These are phyloP conservation scores for Ephemerocybe angulata DNA, from an alignment of 768 basidiomycete species.

Conservation along the genomic window DNA sequence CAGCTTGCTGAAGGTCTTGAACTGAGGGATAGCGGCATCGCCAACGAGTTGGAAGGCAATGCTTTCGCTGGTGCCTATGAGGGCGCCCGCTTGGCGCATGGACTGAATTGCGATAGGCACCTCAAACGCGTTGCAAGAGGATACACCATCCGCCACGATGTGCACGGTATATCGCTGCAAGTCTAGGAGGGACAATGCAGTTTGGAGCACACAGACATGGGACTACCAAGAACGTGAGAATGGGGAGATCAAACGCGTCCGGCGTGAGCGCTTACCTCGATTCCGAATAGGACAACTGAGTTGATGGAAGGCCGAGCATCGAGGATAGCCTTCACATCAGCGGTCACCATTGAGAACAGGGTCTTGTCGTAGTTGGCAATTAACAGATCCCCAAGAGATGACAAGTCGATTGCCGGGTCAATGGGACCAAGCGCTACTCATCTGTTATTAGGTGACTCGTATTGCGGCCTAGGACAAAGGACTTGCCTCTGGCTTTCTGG, in stretches of 20 bases:
- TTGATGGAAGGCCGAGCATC: constrained; percentile 42
- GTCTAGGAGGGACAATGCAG: constrained; percentile 62
- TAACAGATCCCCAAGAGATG: constrained; percentile 51
- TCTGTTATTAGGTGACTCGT: constrained; percentile 2
- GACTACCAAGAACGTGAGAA: constrained; percentile 44
- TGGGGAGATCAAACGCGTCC: not conserved
- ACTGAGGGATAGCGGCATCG: constrained; percentile 59
- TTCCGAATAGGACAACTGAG: constrained; percentile 77
- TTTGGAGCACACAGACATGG: constrained; percentile 88
- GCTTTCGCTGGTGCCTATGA: constrained; percentile 79
- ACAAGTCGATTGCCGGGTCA: constrained; percentile 55
- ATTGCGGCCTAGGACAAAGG: not conserved
- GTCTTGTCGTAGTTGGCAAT: constrained; percentile 71
- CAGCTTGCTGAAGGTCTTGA: constrained; percentile 67
- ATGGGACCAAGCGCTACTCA: constrained; percentile 63
- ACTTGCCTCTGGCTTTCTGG: constrained; percentile 75
- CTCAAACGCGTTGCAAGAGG: constrained; percentile 77
- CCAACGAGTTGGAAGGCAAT: constrained; percentile 70
- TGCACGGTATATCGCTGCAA: constrained; percentile 46
- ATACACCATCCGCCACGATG: constrained; percentile 81
- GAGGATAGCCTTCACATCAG: constrained; percentile 57
- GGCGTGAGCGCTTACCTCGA: constrained; percentile 57
- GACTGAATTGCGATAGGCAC: constrained; percentile 68
- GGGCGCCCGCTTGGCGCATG: constrained; percentile 70
- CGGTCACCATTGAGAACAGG: constrained; percentile 81